Evolutionary conservation across 1,284 basidiomycete species (phyloP).

Genomic region (Peniophora sp.): DNA sequence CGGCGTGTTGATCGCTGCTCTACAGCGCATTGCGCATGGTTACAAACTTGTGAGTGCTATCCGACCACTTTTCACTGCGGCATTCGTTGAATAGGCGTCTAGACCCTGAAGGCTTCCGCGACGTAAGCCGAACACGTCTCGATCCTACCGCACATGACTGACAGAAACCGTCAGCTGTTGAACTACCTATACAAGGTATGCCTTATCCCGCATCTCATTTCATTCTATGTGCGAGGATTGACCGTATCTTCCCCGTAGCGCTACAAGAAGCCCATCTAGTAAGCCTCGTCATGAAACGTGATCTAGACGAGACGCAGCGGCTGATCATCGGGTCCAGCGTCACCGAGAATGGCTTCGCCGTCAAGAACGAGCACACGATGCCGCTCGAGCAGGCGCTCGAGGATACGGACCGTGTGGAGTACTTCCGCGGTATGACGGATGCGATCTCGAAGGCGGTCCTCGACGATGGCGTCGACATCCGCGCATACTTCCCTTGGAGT

Average conservation of each 20-base stretch:
- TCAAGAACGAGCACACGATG: constrained; percentile 55
- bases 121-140: constrained; percentile 21
- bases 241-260: constrained; percentile 14
- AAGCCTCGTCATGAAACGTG: constrained; percentile 11
- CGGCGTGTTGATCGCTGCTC: constrained; percentile 2
- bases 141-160: neutral
- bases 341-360: constrained; percentile 69
- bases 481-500: constrained; percentile 72
- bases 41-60: constrained; percentile 46
- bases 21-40: constrained; percentile 52
- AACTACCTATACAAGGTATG: constrained; percentile 65
- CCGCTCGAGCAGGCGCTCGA: constrained; percentile 48
- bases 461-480: constrained; percentile 59
- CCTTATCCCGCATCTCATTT: neutral
- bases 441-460: constrained; percentile 52
- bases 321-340: constrained; percentile 28
- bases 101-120: constrained; percentile 56
- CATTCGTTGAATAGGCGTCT: constrained; percentile 6
- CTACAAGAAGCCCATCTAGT: constrained; percentile 65
- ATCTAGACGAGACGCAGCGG: neutral
- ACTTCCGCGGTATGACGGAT: constrained; percentile 57
- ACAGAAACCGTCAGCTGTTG: constrained; percentile 37
- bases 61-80: constrained; percentile 1
- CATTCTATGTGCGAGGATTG: neutral
- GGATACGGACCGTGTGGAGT: constrained; percentile 60